Base-by-base conservation (phyloP, 768 basidiomycete genomes). In the Termitomyces sp. region DNA sequence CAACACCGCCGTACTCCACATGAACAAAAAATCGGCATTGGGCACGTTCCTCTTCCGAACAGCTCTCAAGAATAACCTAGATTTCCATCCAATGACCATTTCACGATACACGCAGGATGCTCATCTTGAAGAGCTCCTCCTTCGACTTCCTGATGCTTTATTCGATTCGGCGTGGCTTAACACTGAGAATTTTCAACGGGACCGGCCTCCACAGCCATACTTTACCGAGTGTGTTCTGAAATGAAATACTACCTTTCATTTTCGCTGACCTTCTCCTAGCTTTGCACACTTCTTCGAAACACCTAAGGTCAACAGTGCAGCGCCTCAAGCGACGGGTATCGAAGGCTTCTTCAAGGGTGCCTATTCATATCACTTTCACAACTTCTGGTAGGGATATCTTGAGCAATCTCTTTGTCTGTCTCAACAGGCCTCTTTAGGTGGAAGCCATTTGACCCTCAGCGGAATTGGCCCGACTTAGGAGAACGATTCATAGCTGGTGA, bases 91-190 rank as follows among this genome's bases (percentile, higher is more conserved):
- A 0, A 95, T 95, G 91, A 93, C 90, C 0, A 86, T 99, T 37
- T 88, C 90, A 41, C 79, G 83, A 57, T 99, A 99, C 68, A 84
- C 88, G 30, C 89, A 89, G 71, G 96, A 99, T 61, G 94, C 94
- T 1, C 78, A 86, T 58, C 64, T 98, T 30, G 93, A 96, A 59
- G 84, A 81, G 5, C 75, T 98, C 44, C 74, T 99, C 28, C 81
- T 94, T 55, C 83, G 93, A 25, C 78, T 99, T 17, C 95, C 97
- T 0, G 97, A 98, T 67, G 96, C 96, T 8, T 72, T 99, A 55
- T 98, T 98, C 61, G 96, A 98, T 70, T 86, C 95, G 11, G 96
- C 97, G 2, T 98, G 95, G 95, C 75, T 98, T 46, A 95, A 92
- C 67, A 91, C 91, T 17, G 96, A 98, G 69, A 80, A 83, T 51